Evolutionary conservation across 2,329 filamentous ascomycete species (phyloP), one percentile per base, ranked within the genome.

Genomic region (Diaporthe amygdali): DNA sequence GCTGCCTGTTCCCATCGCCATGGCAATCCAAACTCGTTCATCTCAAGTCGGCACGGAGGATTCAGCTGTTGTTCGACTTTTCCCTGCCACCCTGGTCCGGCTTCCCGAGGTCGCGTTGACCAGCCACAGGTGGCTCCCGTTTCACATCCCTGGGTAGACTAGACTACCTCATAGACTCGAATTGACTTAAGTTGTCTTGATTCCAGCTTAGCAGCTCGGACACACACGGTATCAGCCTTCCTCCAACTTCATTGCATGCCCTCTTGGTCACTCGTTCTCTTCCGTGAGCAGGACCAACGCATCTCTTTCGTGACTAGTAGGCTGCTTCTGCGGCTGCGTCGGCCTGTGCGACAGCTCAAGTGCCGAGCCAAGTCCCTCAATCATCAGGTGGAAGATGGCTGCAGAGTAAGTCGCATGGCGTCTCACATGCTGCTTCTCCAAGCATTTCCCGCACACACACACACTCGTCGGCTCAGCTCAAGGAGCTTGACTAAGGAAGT

Each of bases 351-450:
- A 46, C 49, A 46, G 25, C 20, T 15, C 66, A 54, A 34, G 22
- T 27, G 47, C 59, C 34, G 39, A 69, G 34, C 66, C 59, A 47
- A 22, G 5, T 37, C 37, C 41, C 17, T 47, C 44, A 30, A 44
- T 32, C 59, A 47, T 44, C 25, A 37, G 27, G 41, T 68, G 52
- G 5, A 69, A 68, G 37, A 71, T 71, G 70, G 49, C 66, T 66
- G 56, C 56, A 71, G 70, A 71, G 66, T 71, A 69, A 71, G 70
- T 71, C 22, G 27, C 68, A 8, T 46, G 56, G 41, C 30, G 59
- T 66, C 68, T 41, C 68, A 64, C 39, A 46, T 56, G 67, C 37
- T 41, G 32, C 32, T 41, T 61, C 67, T 32, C 46, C 55, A 25
- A 37, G 20, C 14, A 10, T 30, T 56, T 34, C 44, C 44, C 59